Base-by-base conservation (phyloP, 2,329 filamentous ascomycete genomes). In the Cladophialophora yegresii region DNA sequence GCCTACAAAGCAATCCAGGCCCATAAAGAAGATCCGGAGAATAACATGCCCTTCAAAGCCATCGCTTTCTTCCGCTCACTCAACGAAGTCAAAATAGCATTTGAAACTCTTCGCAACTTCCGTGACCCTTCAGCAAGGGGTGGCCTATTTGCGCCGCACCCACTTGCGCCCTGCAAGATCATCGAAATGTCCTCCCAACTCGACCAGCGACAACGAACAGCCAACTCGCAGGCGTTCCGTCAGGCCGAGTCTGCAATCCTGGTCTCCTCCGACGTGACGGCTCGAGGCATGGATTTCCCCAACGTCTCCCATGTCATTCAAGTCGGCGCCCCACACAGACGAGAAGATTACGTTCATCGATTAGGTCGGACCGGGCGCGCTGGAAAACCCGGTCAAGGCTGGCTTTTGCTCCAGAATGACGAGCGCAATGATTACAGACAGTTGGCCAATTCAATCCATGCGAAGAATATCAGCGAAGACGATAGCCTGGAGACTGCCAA, bases 11-110 rank as follows among this genome's bases (percentile, higher is more conserved):
- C 65, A 61, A 75, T 58, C 63, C 71, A 81, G 32, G 78, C 79
- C 26, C 75, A 78, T 22, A 71, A 71, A 47, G 56, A 71, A 16
- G 75, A 78, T 58, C 75, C 66, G 62, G 73, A 47, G 64, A 78
- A 71, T 70, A 75, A 67, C 73, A 76, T 67, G 78, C 90, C 91
- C 0, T 97, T 98, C 85, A 99, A 99, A 83, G 91, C 92, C n/a
- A 96, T 99, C 65, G 81, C 96, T 49, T 99, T 96, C 80, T 89
- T 93, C 75, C 90, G 90, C 72, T 91, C 89, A 23, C 96, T 96
- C 90, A 0, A 84, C 85, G 26, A 83, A 68, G 90, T 92, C 51
- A 82, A 87, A 63, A 80, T 92, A 54, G 86, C 86, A 23, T 79
- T 83, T 22, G 80, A 83, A 16, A 78, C 89, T 23, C 85, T 92